Conservation (phyloP, 1,284 basidiomycete genomes). For the Irpex rosettiformis region DNA sequence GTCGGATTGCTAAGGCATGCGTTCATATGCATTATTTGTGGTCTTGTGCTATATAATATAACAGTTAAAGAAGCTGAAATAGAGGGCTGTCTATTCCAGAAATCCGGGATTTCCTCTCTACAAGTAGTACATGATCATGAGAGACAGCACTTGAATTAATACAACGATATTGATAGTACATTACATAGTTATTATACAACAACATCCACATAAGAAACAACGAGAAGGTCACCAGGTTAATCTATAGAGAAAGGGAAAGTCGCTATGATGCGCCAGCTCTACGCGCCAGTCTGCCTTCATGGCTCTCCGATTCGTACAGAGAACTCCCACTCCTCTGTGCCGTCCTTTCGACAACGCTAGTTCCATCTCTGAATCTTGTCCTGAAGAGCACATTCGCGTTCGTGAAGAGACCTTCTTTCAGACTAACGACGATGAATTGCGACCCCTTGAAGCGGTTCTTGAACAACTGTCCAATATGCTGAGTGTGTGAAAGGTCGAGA, state of each 20-base stretch:
- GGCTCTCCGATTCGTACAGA: constrained; percentile 27
- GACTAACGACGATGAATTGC: constrained; percentile 96
- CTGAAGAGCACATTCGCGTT: constrained; percentile 98
- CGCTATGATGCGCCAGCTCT: neutral
- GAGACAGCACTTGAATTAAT: neutral
- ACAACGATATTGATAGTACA: neutral
- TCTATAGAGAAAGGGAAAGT: neutral
- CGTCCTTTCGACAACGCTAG: constrained; percentile 84
- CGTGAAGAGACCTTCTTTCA: constrained; percentile 97
- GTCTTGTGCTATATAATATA: too few relatives aligned
- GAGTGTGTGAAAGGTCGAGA: constrained; percentile 92
- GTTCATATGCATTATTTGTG: too few relatives aligned
- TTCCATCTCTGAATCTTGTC: constrained; percentile 90
- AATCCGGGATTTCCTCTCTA: too few relatives aligned
- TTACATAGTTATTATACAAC: neutral
- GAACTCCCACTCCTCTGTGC: constrained; percentile 52
- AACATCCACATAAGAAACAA: neutral
- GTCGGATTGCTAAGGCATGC: too few relatives aligned
- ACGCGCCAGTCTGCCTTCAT: neutral
- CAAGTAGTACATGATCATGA: too few relatives aligned
- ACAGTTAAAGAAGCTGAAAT: too few relatives aligned
- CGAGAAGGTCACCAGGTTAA: neutral
- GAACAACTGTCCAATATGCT: constrained; percentile 97
- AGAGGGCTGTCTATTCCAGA: too few relatives aligned
- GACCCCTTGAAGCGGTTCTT: constrained; percentile 96